phyloP scores from a whole-genome alignment of 2,329 filamentous ascomycete genomes.

The Penicillium frequentans region DNA sequence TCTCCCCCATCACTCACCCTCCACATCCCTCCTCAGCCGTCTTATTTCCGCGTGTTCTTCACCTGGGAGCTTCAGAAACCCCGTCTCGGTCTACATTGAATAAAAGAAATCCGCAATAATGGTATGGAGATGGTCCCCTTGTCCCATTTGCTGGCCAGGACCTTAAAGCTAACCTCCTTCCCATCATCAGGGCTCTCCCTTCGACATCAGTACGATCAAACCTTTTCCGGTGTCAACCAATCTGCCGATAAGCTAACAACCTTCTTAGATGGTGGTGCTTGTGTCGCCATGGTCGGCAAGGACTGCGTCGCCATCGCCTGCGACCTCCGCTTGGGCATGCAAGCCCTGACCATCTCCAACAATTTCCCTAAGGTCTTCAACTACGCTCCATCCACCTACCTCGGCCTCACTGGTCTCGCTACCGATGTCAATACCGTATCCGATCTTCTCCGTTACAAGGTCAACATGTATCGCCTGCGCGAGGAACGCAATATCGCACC shows the following conservation, averaged over 20 bases:
- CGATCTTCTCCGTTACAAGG: constrained; percentile 98
- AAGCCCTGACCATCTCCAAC: constrained; percentile 96
- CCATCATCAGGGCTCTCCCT: constrained; percentile 73
- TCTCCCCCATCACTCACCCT: constrained; percentile 18
- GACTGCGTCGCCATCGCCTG: constrained; percentile 99
- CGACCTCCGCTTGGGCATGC: constrained; percentile 94
- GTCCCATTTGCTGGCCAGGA: constrained; percentile 15
- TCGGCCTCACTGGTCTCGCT: constrained; percentile 92
- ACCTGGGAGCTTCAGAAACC: constrained; percentile 13
- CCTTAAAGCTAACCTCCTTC: constrained; percentile 34
- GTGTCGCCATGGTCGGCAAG: constrained; percentile 98
- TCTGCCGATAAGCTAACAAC: constrained; percentile 13
- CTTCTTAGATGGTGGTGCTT: constrained; percentile 75
- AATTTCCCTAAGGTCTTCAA: constrained; percentile 99
- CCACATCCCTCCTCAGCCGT: constrained; percentile 14
- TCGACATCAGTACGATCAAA: constrained; percentile 79
- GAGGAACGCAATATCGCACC: constrained; percentile 97
- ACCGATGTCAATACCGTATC: constrained; percentile 93
- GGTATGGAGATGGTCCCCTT: constrained; percentile 20
- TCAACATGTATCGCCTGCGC: constrained; percentile 98
- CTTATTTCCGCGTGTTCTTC: constrained; percentile 6
- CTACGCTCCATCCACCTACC: constrained; percentile 86
- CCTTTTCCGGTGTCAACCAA: constrained; percentile 4
- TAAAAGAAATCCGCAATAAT: constrained; percentile 21
- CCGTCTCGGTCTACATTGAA: constrained; percentile 13